Percentiles rank a stretch among this genome's conserved stretches.
phyloP scores from a whole-genome alignment of 345 rosid species.

The Eucalyptus lansdowneana region DNA sequence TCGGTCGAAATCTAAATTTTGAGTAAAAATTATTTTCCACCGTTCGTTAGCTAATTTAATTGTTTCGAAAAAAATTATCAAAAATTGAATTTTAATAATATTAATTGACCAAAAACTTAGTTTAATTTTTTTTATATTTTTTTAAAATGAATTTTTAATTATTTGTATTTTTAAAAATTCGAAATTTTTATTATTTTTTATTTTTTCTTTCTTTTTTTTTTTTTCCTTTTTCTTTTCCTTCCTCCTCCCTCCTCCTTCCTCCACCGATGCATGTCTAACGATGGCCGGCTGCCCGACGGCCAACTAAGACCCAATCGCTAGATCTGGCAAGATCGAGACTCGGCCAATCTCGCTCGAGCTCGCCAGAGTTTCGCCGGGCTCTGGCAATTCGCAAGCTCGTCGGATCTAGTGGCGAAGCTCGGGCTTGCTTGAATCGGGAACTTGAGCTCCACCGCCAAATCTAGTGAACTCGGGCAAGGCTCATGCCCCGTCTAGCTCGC shows the following conservation, averaged over 20 bases:
- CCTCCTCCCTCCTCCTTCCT: no score
- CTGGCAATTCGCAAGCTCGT: fast-evolving
- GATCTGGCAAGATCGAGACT: fast-evolving
- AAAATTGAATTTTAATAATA: no score
- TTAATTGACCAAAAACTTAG: no score
- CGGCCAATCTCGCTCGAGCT: no score
- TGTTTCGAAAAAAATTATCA: fast-evolving
- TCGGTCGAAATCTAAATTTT: fast-evolving
- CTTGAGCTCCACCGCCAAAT: fast-evolving
- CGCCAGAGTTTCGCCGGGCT: fast-evolving
- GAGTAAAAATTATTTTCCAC: fast-evolving
- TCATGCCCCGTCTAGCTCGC: fast-evolving
- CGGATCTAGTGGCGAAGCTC: fast-evolving
- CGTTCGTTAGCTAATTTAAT: fast-evolving
- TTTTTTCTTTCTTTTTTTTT: fast-evolving
- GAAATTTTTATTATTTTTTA: fast-evolving
- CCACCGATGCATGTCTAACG: fast-evolving
- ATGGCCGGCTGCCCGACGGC: fast-evolving
- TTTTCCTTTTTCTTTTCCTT: no score
- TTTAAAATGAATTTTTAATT: no score
- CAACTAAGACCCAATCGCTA: fast-evolving
- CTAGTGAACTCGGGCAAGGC: fast-evolving
- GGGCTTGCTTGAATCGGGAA: fast-evolving
- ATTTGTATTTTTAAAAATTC: no score
- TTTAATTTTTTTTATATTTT: no score